A percentile compares a stretch with the other conserved stretches of the same genome.
These are phyloP conservation scores for Apiospora kogelbergensis DNA, from an alignment of 2,329 filamentous ascomycete species.

Conservation along the genomic window DNA sequence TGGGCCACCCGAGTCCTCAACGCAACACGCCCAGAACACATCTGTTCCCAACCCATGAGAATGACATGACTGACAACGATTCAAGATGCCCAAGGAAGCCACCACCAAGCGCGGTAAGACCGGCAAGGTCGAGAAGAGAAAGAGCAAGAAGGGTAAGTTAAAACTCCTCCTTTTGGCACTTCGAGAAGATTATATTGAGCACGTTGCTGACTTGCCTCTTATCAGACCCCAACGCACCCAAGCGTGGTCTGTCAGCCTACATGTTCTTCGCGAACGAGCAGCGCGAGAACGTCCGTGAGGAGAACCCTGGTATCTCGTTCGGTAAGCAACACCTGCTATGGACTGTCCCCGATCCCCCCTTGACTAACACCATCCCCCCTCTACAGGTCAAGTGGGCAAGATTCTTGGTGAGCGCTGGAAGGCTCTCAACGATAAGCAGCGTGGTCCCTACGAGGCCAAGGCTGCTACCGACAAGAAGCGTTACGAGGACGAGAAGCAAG, in stretches of 20 bases:
- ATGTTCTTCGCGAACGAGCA: conserved; percentile 99
- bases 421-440: conserved; percentile 90
- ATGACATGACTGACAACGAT: conserved; percentile 26
- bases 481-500: conserved; percentile 96
- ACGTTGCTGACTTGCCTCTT: not conserved
- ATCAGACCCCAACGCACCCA: conserved; percentile 95
- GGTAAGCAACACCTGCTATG: conserved; percentile 55
- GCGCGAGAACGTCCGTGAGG: conserved; percentile 95
- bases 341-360: not conserved
- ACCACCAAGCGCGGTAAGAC: conserved; percentile 48
- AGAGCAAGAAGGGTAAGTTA: conserved; percentile 60
- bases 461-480: conserved; percentile 97
- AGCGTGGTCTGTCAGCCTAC: conserved; percentile 98
- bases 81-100: conserved; percentile 58
- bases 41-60: not conserved
- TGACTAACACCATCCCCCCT: conserved; percentile 16
- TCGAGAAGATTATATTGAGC: not conserved
- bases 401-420: conserved; percentile 98
- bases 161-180: not conserved
- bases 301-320: conserved; percentile 97
- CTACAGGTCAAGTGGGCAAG: conserved; percentile 89
- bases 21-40: conserved; percentile 2
- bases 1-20: not conserved
- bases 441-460: conserved; percentile 93
- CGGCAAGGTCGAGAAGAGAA: conserved; percentile 55